A percentile compares a stretch with the other conserved stretches of the same genome.
These are phyloP conservation scores for Alternaria consortialis DNA, from an alignment of 2,329 filamentous ascomycete genomes.

Conservation along the genomic window DNA sequence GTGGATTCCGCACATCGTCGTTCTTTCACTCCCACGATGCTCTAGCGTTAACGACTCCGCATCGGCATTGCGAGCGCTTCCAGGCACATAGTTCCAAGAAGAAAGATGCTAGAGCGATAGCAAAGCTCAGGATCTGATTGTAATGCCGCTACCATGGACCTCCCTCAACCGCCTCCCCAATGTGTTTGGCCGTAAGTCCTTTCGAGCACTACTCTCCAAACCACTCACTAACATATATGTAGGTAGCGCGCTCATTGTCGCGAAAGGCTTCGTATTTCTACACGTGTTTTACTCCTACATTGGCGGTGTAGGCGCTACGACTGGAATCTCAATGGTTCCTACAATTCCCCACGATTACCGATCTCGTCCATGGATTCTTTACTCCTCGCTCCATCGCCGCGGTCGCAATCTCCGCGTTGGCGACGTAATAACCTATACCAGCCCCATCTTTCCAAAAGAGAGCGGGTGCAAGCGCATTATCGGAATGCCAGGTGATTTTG, in stretches of 20 bases:
- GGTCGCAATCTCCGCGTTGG: constrained; percentile 78
- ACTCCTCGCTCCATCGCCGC: constrained; percentile 40
- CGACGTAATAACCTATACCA: constrained; percentile 81
- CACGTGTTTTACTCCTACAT: constrained; percentile 62
- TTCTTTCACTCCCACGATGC: background rate
- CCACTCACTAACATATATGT: constrained; percentile 5
- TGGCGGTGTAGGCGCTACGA: constrained; percentile 66
- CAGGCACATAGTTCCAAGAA: constrained; percentile 1
- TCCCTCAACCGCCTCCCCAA: constrained; percentile 18
- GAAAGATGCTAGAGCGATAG: constrained; percentile 29
- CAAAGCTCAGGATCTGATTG: constrained; percentile 8
- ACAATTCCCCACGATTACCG: constrained; percentile 64
- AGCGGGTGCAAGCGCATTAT: constrained; percentile 79
- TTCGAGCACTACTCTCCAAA: background rate
- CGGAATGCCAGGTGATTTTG: constrained; percentile 71
- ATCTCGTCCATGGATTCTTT: constrained; percentile 31
- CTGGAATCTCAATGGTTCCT: constrained; percentile 88
- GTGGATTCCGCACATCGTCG: background rate
- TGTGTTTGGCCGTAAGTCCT: constrained; percentile 6
- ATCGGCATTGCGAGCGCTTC: constrained; percentile 3
- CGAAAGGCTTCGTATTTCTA: constrained; percentile 29
- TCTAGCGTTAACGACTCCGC: background rate
- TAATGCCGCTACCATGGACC: constrained; percentile 36
- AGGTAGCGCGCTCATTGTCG: constrained; percentile 22
- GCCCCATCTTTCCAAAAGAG: constrained; percentile 69